Base-by-base conservation (phyloP, 2,329 filamentous ascomycete species). In the Beauveria rudraprayagi region DNA sequence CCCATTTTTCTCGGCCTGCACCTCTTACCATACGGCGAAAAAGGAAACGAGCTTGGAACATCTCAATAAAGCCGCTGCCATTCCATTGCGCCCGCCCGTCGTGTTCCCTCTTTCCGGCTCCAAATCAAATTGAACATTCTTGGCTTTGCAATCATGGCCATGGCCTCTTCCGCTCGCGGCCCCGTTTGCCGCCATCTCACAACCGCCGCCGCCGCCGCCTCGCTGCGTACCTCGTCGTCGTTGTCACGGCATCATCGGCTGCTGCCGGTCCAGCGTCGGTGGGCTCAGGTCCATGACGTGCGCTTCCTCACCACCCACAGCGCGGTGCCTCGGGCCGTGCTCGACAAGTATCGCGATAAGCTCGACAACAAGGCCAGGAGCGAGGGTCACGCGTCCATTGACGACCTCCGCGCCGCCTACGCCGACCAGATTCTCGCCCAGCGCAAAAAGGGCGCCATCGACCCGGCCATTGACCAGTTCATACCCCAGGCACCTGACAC, bases 221-320 rank as follows among this genome's bases (percentile, higher is more conserved):
- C n/a, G 14, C 57, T 71, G 50, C 73, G 71, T 9, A 11, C n/a
- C 9, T 14, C 50, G 14, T 22, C 11, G 19, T 28, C 22, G 19
- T 28, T 17, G 22, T 37, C 14, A 37, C 58, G 64, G 69, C 11
- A 66, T 11, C 30, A 66, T 11, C 30, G 71, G 30, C 71, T 70
- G 64, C 68, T 69, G 59, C 66, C 71, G 61, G 72, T 77, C 66
- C 93, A 97, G 74, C 85, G 88, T 61, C 86, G 92, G 72, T 95
- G 91, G 89, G 93, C 93, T 2, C 91, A 91, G 69, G 92, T 97
- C 34, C 91, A 95, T 74, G 91, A 97, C 74, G 87, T 96, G 53
- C 91, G 92, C 65, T 96, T 93, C 79, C 83, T 96, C 51, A 89
- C 89, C 63, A 94, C 91, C 17, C 90, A 92, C 64, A 84, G 84